Conservation (phyloP, 176 grass and related monocot genomes). For the Dendrocalamus sinicus region DNA sequence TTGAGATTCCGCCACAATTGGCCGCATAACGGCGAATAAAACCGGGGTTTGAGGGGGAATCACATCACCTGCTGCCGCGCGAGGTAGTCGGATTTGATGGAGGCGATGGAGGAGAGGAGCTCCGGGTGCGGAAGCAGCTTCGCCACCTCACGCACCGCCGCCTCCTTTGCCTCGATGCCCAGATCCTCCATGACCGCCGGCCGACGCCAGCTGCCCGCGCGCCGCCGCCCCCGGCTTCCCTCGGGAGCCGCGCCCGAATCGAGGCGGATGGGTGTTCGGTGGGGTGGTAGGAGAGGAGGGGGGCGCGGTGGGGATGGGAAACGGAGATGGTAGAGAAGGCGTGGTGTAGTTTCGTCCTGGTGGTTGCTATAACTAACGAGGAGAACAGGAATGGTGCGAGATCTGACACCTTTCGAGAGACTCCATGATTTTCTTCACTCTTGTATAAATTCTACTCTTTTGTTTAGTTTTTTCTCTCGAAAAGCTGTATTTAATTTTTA, state of each 20-base stretch:
- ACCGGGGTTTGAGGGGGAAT: slow-evolving; percentile 25
- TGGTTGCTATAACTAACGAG: too few relatives aligned
- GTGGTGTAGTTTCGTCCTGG: too few relatives aligned
- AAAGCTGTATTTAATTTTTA: background rate
- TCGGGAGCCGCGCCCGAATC: slow-evolving; percentile 26
- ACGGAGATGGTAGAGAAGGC: background rate
- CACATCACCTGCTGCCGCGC: slow-evolving; percentile 80
- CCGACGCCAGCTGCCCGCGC: too few relatives aligned
- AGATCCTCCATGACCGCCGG: slow-evolving; percentile 81
- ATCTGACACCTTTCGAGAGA: background rate
- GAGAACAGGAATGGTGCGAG: too few relatives aligned
- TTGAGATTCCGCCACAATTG: slow-evolving; percentile 40
- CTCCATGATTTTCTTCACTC: background rate
- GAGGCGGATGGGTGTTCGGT: background rate
- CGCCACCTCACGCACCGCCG: slow-evolving; percentile 92
- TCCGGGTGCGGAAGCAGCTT: slow-evolving; percentile 91
- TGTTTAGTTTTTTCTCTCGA: too few relatives aligned
- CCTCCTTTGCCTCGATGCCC: slow-evolving; percentile 94
- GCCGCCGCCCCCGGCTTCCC: background rate
- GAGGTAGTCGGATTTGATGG: slow-evolving; percentile 95
- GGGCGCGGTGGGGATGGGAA: slow-evolving; percentile 2
- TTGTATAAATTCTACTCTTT: background rate
- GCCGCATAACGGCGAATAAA: background rate
- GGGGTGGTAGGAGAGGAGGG: background rate
- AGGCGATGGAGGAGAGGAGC: slow-evolving; percentile 78